Evolutionary conservation across 2,329 filamentous ascomycete species (phyloP).

Genomic region (Geosmithia morbida): DNA sequence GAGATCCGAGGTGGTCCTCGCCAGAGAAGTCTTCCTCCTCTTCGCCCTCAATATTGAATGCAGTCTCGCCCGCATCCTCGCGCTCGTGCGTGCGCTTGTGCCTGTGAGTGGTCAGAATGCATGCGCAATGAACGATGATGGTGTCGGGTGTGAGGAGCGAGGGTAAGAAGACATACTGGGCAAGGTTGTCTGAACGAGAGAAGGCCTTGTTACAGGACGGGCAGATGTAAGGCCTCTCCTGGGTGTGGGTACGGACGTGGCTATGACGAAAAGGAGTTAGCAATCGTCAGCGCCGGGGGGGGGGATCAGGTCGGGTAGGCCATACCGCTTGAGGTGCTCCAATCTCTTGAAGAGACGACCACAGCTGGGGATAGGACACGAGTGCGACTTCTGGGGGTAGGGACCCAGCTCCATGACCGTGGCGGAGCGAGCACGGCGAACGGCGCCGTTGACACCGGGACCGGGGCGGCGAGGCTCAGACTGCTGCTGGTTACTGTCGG

Average conservation of each 20-base stretch:
- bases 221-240: slow-evolving; percentile 97
- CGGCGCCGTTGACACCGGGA: slow-evolving; percentile 59
- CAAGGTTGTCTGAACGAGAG: slow-evolving; percentile 95
- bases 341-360: slow-evolving; percentile 96
- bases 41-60: slow-evolving; percentile 58
- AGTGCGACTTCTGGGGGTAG: slow-evolving; percentile 96
- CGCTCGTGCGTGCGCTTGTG: slow-evolving; percentile 69
- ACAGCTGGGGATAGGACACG: slow-evolving; percentile 96
- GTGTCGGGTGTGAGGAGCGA: too few species aligned
- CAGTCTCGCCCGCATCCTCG: slow-evolving; percentile 42
- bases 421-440: slow-evolving; percentile 81
- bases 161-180: slow-evolving; percentile 77
- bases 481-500: slow-evolving; percentile 20
- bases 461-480: slow-evolving; percentile 47
- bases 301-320: slow-evolving; percentile 15
- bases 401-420: slow-evolving; percentile 95
- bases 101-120: slow-evolving; percentile 27
- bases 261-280: slow-evolving; percentile 43
- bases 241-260: slow-evolving; percentile 97
- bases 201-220: slow-evolving; percentile 98
- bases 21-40: slow-evolving; percentile 74
- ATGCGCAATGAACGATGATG: neutral
- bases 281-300: too few species aligned
- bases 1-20: slow-evolving; percentile 68
- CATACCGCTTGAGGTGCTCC: slow-evolving; percentile 98